Evolutionary conservation across 352 stramenopile genomes (phyloP), one percentile per base, ranked within the genome.

Genomic region (Phytopythium boreale): DNA sequence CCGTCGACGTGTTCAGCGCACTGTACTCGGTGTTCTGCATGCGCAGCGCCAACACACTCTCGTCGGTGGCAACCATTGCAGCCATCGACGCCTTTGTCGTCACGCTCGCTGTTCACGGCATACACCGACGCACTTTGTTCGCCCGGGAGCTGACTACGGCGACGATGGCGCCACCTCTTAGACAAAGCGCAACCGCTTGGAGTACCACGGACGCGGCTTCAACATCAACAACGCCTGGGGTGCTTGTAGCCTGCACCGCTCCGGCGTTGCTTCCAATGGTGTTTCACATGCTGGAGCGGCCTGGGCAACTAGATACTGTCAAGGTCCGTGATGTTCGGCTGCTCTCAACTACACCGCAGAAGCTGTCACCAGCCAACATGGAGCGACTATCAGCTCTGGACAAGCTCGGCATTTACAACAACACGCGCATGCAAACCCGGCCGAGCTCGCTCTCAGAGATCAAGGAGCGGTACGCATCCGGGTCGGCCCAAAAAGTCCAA

Each of bases 1-100:
- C n/a, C n/a, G n/a, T n/a, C n/a, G n/a, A n/a, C n/a, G n/a, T 72
- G 26, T 81, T 79, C 61, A 78, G 64, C 56, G 62, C 74, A 0
- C 71, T 79, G 10, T 81, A 79, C 59, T 72, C 65, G 1, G 59
- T 75, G n/a, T 53, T 75, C 4, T 75, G 69, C 12, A 72, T 75
- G 62, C 69, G 71, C 65, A 72, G 61, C 37, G 61, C 65, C 2
- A 75, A 67, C 59, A 71, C 65, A 22, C 66, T 72, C 15, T 61
- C 57, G 34, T 72, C 71, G 50, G 66, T 68, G 2, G 49, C 37
- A 2, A 31, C 70, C 15, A 73, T 60, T 2, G 26, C 70, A 10
- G 51, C 50, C 31, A n/a, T 76, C 31, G 65, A 76, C 51, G 51
- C 51, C 14, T 26, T 56, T 4, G 59, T 73, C 22, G 52, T 70